phyloP scores from a whole-genome alignment of 1,284 basidiomycete genomes.

The Kwoniella shivajii region DNA sequence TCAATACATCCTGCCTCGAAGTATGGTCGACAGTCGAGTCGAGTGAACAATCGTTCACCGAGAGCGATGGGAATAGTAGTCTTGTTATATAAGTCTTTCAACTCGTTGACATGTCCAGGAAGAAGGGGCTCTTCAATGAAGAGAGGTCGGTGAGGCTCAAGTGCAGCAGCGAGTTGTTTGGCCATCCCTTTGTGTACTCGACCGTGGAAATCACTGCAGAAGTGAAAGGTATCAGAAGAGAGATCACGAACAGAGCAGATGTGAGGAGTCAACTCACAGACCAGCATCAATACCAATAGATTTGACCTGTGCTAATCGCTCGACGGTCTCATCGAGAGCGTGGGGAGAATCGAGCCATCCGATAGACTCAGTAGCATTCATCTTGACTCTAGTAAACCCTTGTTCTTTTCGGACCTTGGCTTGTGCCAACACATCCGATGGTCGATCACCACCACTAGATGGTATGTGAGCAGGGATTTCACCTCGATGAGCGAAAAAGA shows the following conservation, averaged over 20 bases:
- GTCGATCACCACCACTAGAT: constrained; percentile 66
- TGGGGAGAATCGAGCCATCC: constrained; percentile 59
- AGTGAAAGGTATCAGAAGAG: constrained; percentile 1
- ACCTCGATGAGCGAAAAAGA: background rate
- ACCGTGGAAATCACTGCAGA: constrained; percentile 56
- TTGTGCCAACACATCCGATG: constrained; percentile 64
- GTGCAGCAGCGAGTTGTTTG: constrained; percentile 69
- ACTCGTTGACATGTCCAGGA: constrained; percentile 55
- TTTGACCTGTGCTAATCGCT: constrained; percentile 66
- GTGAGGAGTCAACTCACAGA: constrained; percentile 38
- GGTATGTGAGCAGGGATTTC: background rate
- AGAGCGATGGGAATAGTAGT: constrained; percentile 59
- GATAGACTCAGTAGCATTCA: constrained; percentile 63
- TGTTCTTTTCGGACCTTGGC: constrained; percentile 66
- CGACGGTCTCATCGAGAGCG: constrained; percentile 62
- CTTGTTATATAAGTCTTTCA: constrained; percentile 56
- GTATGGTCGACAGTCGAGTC: constrained; percentile 71
- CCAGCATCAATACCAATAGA: constrained; percentile 67
- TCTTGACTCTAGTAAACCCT: constrained; percentile 72
- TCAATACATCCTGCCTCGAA: constrained; percentile 66
- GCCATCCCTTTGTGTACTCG: constrained; percentile 71
- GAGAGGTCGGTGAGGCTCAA: constrained; percentile 67
- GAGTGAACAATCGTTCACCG: constrained; percentile 70
- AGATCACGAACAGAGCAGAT: background rate
- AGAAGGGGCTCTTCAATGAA: constrained; percentile 79